These are phyloP conservation scores for Pythium phragmiticola DNA, from an alignment of 352 stramenopile species.

Conservation along the genomic window DNA sequence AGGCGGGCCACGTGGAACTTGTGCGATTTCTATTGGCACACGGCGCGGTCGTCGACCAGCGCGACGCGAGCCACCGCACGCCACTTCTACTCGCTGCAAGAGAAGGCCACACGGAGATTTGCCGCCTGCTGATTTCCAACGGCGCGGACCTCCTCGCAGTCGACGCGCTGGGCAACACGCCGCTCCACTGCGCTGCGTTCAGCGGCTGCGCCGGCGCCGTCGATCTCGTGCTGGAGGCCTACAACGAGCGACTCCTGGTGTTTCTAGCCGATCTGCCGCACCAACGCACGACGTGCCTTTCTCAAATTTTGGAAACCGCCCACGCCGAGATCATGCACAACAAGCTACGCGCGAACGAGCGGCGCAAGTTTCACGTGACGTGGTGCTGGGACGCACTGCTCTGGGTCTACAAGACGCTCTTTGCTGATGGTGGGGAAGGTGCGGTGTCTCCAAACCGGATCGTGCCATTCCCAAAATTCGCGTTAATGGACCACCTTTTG, in stretches of 20 bases:
- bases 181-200: conserved; percentile 65
- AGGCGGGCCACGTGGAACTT: conserved; percentile 40
- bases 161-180: conserved; percentile 68
- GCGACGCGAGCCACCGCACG: conserved; percentile 56
- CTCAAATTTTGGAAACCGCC: conserved; percentile 34
- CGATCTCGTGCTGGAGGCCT: conserved; percentile 40
- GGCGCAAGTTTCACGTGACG: conserved; percentile 55
- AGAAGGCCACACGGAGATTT: conserved; percentile 50
- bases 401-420: conserved; percentile 43
- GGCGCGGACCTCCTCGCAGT: conserved; percentile 43
- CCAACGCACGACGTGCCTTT: conserved; percentile 32
- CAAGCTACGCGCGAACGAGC: conserved; percentile 67
- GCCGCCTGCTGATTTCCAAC: conserved; percentile 39
- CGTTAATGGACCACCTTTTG: conserved; percentile 46
- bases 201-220: conserved; percentile 43
- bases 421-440: conserved; percentile 20
- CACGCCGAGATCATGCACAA: conserved; percentile 49
- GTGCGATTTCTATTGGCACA: conserved; percentile 46
- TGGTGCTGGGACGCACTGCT: conserved; percentile 61
- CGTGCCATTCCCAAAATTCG: conserved; percentile 2
- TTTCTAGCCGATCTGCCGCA: conserved; percentile 45
- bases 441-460: conserved; percentile 18
- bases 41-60: conserved; percentile 42
- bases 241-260: conserved; percentile 48
- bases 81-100: conserved; percentile 61